Evolutionary conservation across 192 early-diverging fungal genomes (phyloP).

Genomic region (Gigaspora rosea): DNA sequence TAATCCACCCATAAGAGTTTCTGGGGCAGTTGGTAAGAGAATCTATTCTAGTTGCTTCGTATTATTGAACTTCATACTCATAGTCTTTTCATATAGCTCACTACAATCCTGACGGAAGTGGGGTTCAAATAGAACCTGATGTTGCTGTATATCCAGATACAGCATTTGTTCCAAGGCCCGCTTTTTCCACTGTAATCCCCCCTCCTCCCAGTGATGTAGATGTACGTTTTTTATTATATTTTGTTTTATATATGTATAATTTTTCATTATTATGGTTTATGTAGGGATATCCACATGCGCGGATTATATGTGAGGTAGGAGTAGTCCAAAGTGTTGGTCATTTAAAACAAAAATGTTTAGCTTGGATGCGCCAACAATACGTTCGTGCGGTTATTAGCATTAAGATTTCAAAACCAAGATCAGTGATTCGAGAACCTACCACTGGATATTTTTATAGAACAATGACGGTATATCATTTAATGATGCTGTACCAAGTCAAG

Average conservation of each 20-base stretch:
- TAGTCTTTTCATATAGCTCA: slow-evolving; percentile 22
- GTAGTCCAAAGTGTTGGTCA: background rate
- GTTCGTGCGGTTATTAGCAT: slow-evolving; percentile 10
- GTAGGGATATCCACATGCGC: slow-evolving; percentile 23
- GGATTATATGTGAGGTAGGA: slow-evolving; percentile 13
- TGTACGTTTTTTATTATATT: background rate
- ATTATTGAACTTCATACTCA: background rate
- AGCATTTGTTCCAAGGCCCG: slow-evolving; percentile 5
- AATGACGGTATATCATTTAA: slow-evolving; percentile 22
- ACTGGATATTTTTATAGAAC: slow-evolving; percentile 23
- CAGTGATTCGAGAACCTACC: background rate
- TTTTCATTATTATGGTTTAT: slow-evolving; percentile 28
- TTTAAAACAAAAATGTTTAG: slow-evolving; percentile 3
- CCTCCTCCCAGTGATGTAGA: slow-evolving; percentile 2
- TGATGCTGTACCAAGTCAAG: slow-evolving; percentile 15
- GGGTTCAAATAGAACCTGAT: background rate
- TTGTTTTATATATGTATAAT: slow-evolving; percentile 21
- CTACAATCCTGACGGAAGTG: background rate
- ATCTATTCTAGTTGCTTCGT: slow-evolving; percentile 14
- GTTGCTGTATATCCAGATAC: background rate
- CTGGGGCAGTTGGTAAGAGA: background rate
- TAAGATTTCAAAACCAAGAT: slow-evolving; percentile 12
- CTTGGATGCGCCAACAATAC: slow-evolving; percentile 5
- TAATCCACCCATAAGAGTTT: background rate
- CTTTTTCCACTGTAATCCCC: background rate